Evolutionary conservation across 805 yeast genomes (phyloP).

Genomic region (Kuraishia hungarica): DNA sequence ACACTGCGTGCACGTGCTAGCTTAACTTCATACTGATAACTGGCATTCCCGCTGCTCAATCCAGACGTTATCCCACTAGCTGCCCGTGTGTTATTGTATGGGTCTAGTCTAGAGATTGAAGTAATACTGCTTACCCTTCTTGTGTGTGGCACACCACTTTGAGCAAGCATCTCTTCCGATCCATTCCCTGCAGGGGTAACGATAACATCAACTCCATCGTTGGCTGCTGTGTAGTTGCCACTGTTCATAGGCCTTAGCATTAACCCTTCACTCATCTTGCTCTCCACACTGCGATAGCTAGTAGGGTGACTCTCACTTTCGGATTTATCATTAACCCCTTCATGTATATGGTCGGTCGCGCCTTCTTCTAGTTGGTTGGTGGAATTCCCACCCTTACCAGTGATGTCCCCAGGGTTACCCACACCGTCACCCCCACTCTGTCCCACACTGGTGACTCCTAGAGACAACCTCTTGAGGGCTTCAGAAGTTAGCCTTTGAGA

Average conservation of each 20-base stretch:
- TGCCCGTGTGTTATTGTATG: too few relatives aligned
- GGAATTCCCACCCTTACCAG: too few relatives aligned
- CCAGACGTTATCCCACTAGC: neutral
- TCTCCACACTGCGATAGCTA: neutral
- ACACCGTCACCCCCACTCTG: neutral
- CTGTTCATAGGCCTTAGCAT: constrained; percentile 24
- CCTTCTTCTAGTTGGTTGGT: too few relatives aligned
- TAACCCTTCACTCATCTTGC: constrained; percentile 10
- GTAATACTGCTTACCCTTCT: constrained; percentile 1
- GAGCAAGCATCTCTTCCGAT: neutral
- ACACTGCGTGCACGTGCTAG: constrained; percentile 2
- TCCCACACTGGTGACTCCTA: neutral
- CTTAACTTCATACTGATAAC: neutral
- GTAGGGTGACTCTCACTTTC: neutral
- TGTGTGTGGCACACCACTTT: neutral
- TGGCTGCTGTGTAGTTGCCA: constrained; percentile 21
- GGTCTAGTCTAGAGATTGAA: neutral
- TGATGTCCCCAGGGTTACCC: too few relatives aligned
- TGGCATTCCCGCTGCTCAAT: neutral
- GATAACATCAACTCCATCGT: constrained; percentile 14
- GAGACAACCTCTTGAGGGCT: constrained; percentile 3
- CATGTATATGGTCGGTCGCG: too few relatives aligned
- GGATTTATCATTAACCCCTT: too few relatives aligned
- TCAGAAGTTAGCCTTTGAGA: constrained; percentile 2
- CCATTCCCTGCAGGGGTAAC: neutral